phyloP scores from a whole-genome alignment of 768 basidiomycete genomes.

The Strobilomyces dryophilus region DNA sequence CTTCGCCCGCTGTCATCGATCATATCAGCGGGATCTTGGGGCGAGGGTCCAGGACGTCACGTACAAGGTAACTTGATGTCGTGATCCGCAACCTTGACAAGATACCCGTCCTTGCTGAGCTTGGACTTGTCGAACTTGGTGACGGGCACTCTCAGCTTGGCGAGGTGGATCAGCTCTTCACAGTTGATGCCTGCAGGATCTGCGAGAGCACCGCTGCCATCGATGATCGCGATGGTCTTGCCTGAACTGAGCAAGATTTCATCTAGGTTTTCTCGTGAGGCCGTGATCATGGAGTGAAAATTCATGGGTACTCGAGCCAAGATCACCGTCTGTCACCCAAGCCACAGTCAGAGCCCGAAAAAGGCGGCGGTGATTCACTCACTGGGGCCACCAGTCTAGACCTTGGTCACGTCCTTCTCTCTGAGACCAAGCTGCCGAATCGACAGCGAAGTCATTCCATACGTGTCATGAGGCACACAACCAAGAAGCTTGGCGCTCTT shows the following conservation, averaged over 20 bases:
- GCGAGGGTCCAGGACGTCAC: slow-evolving; percentile 26
- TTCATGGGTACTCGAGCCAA: slow-evolving; percentile 79
- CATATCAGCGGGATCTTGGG: slow-evolving; percentile 2
- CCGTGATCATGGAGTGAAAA: not conserved
- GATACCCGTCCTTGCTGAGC: slow-evolving; percentile 89
- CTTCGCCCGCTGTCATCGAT: slow-evolving; percentile 68
- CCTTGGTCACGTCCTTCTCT: slow-evolving; percentile 96
- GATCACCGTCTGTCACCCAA: slow-evolving; percentile 73
- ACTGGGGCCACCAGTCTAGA: slow-evolving; percentile 93
- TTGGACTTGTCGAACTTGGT: slow-evolving; percentile 78
- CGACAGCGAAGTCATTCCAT: slow-evolving; percentile 93
- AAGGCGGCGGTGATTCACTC: slow-evolving; percentile 13
- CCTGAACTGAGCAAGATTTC: slow-evolving; percentile 94
- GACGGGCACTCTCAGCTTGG: slow-evolving; percentile 80
- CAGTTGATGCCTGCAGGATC: slow-evolving; percentile 88
- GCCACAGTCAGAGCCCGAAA: not conserved
- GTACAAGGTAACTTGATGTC: slow-evolving; percentile 88
- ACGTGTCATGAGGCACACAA: slow-evolving; percentile 85
- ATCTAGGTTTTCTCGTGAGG: slow-evolving; percentile 43
- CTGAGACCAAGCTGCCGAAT: slow-evolving; percentile 89
- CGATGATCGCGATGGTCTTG: slow-evolving; percentile 92
- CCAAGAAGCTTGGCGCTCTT: slow-evolving; percentile 91
- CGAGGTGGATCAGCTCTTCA: slow-evolving; percentile 84
- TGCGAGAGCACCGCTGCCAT: slow-evolving; percentile 92
- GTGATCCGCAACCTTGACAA: slow-evolving; percentile 90